These are phyloP conservation scores for Neurospora intermedia DNA, from an alignment of 495 filamentous ascomycete genomes.

Conservation along the genomic window DNA sequence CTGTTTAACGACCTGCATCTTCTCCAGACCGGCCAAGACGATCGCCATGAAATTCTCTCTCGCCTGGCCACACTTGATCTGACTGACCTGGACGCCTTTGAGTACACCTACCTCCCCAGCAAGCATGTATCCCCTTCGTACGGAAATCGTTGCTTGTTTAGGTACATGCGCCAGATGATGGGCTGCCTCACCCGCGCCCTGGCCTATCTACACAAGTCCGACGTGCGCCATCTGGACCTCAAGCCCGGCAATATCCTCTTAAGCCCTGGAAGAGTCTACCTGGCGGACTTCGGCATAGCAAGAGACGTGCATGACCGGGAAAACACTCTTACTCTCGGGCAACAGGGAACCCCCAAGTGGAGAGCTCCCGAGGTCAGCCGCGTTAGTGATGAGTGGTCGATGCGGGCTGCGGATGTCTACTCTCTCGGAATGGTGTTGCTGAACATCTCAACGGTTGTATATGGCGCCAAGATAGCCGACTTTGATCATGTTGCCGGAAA, in stretches of 20 bases:
- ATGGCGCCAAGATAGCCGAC: constrained; percentile 19
- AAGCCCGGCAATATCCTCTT: constrained; percentile 35
- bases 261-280: constrained; percentile 24
- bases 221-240: constrained; percentile 32
- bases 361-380: constrained; percentile 25
- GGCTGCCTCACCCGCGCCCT: constrained; percentile 32
- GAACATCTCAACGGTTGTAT: constrained; percentile 24
- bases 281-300: constrained; percentile 35
- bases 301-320: constrained; percentile 25
- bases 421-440: constrained; percentile 26
- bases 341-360: constrained; percentile 26
- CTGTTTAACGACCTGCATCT: constrained; percentile 29
- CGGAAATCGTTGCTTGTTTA: constrained; percentile 2
- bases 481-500: constrained; percentile 26
- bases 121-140: background rate
- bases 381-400: constrained; percentile 21
- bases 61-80: constrained; percentile 23
- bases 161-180: constrained; percentile 22
- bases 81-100: constrained; percentile 16
- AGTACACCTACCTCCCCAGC: background rate
- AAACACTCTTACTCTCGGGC: constrained; percentile 24
- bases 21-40: constrained; percentile 17
- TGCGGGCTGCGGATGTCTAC: constrained; percentile 28
- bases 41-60: constrained; percentile 21
- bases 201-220: constrained; percentile 27